Evolutionary conservation across 1,284 basidiomycete species (phyloP), one percentile per base, ranked within the genome.

Genomic region (Sutorius eximius): DNA sequence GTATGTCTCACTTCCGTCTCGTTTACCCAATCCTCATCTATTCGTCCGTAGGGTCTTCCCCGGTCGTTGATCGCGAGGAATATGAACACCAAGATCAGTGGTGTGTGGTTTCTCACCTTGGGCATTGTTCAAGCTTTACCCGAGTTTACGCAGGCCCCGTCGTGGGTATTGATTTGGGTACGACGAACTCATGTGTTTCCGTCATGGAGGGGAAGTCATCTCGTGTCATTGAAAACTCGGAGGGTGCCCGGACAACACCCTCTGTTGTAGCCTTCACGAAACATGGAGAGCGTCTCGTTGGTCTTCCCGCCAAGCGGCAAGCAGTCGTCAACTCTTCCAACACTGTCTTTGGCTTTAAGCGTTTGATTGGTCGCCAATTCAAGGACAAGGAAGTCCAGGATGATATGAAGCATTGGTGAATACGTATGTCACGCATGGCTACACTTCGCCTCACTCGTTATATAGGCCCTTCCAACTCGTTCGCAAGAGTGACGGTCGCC

Each of bases 191-290:
- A 57, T 96, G 94, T 77, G 93, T 95, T 59, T 89, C 93, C 49
- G 82, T 95, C 62, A 97, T 95, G 92, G 95, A 98, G 80, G 95
- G 94, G 68, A 89, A 95, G 79, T 89, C 87, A 45, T 85, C 95
- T 53, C 89, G 93, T 64, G 96, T 99, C 61, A 91, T 99, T 66
- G 96, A 98, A 77, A 98, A 99, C 80, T 79, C 95, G 12, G 96
- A 99, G 80, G 96, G 96, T 81, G 93, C 92, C 59, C 87, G 96
- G 68, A 98, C 96, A 62, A 99, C 96, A 30, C 97, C 97, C 10
- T 99, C 96, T 49, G 93, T 98, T 55, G 94, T 99, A 61, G 97
- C 96, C 41, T 99, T 99, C 83, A 95, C 95, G 62, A 98, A 98
- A 76, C 85, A 94, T 66, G 90, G 90, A 57, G 93, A 95, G 73